Conservation (phyloP, 495 filamentous ascomycete species). For the Oleoguttula mirabilis region DNA sequence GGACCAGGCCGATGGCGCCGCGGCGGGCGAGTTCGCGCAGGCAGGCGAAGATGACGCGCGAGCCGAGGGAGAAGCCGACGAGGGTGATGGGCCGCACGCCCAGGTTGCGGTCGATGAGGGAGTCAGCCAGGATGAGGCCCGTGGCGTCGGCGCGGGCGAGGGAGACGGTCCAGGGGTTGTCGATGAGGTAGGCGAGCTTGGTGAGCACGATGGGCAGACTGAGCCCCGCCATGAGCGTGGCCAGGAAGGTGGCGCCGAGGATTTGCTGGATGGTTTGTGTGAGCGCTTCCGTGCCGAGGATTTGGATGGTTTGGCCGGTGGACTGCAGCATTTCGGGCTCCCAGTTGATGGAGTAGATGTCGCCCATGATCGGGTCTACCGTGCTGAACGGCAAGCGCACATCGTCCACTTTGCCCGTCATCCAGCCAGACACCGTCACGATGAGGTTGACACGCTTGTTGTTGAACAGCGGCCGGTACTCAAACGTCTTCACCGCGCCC, state of each 20-base stretch:
- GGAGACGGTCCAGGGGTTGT: conserved; percentile 96
- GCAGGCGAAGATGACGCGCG: conserved; percentile 85
- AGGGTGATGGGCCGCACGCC: conserved; percentile 85
- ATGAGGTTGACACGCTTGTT: conserved; percentile 96
- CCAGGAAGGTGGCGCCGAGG: conserved; percentile 77
- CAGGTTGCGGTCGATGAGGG: conserved; percentile 80
- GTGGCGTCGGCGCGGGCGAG: conserved; percentile 76
- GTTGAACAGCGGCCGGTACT: conserved; percentile 92
- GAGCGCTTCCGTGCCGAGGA: conserved; percentile 92
- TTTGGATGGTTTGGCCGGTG: conserved; percentile 97
- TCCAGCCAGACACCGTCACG: conserved; percentile 92
- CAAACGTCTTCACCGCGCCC: conserved; percentile 87
- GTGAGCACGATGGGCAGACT: conserved; percentile 85
- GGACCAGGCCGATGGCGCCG: conserved; percentile 82
- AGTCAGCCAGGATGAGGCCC: conserved; percentile 91
- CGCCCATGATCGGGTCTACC: conserved; percentile 93
- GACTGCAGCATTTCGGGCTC: conserved; percentile 95
- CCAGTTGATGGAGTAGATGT: conserved; percentile 95
- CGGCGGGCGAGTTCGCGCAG: conserved; percentile 74
- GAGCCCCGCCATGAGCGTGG: conserved; percentile 83
- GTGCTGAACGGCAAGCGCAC: conserved; percentile 91
- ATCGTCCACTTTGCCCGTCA: conserved; percentile 96
- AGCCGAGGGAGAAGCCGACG: conserved; percentile 91
- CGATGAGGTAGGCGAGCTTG: conserved; percentile 92
- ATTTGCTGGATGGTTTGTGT: conserved; percentile 95